Evolutionary conservation across 169 alveolate species (phyloP).

Genomic region (Plasmodium billcollinsi): DNA sequence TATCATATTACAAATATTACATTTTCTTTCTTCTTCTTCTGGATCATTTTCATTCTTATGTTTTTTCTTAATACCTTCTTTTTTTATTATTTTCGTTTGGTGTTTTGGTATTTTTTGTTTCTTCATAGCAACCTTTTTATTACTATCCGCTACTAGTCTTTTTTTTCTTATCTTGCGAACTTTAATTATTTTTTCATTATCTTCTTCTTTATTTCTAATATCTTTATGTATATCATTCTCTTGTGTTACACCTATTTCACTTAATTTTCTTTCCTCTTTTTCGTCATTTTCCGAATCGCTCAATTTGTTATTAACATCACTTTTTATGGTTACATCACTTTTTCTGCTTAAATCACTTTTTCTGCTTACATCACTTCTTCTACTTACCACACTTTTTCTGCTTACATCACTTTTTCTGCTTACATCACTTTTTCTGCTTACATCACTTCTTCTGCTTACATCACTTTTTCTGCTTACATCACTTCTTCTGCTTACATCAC

Average conservation of each 20-base stretch:
- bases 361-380: neutral
- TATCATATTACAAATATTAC: conserved; percentile 27
- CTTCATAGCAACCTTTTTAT: neutral
- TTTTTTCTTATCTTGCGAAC: neutral
- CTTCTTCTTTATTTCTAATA: neutral
- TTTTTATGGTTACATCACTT: neutral
- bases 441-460: neutral
- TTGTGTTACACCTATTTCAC: no score
- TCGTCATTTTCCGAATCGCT: neutral
- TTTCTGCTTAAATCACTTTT: neutral
- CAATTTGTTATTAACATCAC: neutral
- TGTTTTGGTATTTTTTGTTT: neutral
- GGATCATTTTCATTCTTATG: neutral
- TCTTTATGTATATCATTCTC: no score
- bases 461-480: neutral
- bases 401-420: neutral
- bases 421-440: neutral
- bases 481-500: neutral
- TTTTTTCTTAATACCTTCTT: neutral
- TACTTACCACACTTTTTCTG: neutral
- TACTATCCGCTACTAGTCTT: neutral
- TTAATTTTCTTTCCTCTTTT: neutral
- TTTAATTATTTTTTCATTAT: neutral
- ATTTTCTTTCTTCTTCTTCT: conserved; percentile 30
- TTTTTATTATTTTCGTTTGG: neutral